Evolutionary conservation across 2,329 filamentous ascomycete genomes (phyloP).

Genomic region (Fusarium robinianum): DNA sequence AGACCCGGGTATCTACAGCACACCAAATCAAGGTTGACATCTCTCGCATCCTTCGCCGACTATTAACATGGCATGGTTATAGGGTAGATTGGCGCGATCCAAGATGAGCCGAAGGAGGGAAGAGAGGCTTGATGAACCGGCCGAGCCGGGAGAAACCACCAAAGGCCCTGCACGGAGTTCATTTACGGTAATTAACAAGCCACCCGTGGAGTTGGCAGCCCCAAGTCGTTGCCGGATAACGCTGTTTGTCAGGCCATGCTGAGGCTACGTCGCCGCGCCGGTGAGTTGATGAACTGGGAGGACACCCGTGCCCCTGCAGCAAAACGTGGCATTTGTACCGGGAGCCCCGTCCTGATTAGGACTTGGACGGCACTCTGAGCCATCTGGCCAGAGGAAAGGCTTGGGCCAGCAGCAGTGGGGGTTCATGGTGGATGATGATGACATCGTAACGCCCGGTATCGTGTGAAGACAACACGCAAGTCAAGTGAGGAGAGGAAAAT

Average conservation of each 20-base stretch:
- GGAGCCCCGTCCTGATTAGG: conserved; percentile 19
- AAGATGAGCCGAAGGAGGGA: conserved; percentile 4
- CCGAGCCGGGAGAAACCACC: conserved; percentile 24
- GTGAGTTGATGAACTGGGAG: conserved; percentile 20
- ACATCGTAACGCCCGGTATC: conserved; percentile 11
- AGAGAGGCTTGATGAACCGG: conserved; percentile 21
- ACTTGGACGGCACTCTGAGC: conserved; percentile 18
- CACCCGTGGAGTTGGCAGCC: conserved; percentile 20
- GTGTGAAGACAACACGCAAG: conserved; percentile 8
- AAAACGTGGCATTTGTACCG: conserved; percentile 21
- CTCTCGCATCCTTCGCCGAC: conserved; percentile 1
- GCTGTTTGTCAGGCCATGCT: conserved; percentile 26
- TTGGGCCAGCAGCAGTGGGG: neutral
- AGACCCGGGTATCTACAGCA: conserved; percentile 22
- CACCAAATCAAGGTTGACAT: conserved; percentile 10
- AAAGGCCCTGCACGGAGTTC: conserved; percentile 19
- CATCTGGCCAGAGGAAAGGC: conserved; percentile 13
- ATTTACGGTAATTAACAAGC: conserved; percentile 28
- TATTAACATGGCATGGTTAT: conserved; percentile 5
- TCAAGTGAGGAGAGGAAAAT: conserved; percentile 18
- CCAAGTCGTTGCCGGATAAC: conserved; percentile 15
- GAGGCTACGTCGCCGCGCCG: conserved; percentile 14
- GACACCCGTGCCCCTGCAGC: conserved; percentile 16
- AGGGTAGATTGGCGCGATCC: conserved; percentile 10
- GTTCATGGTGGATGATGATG: conserved; percentile 18